phyloP scores from a whole-genome alignment of 225 moss, liverwort and hornwort genomes.

The Pseudoscleropodium purum region DNA sequence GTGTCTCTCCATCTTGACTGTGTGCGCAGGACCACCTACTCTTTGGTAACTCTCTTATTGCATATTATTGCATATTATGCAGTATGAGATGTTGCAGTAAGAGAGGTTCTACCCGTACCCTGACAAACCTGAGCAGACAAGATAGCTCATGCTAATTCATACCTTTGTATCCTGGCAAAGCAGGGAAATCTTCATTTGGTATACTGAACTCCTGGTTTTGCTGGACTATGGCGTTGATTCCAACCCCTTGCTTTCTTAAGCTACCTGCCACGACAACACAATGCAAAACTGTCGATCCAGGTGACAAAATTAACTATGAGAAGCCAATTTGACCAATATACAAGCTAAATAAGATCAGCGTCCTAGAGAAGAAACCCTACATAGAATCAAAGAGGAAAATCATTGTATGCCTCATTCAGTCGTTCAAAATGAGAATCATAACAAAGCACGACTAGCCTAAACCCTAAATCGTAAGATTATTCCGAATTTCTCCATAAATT shows the following conservation, averaged over 20 bases:
- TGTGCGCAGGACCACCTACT: no score
- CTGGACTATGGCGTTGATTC: constrained; percentile 92
- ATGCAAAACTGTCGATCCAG: background rate
- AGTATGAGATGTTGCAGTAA: no score
- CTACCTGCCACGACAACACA: constrained; percentile 48
- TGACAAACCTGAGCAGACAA: background rate
- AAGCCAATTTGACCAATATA: background rate
- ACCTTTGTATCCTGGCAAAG: constrained; percentile 97
- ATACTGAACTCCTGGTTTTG: constrained; percentile 99
- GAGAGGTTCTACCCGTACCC: background rate
- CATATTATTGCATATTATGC: no score
- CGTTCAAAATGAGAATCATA: background rate
- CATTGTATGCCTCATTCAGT: background rate
- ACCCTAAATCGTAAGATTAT: background rate
- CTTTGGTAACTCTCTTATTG: no score
- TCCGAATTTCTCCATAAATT: background rate
- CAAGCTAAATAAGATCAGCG: background rate
- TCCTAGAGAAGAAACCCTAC: background rate
- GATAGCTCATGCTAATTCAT: background rate
- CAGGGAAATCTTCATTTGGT: constrained; percentile 99
- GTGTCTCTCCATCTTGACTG: no score
- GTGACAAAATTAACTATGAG: background rate
- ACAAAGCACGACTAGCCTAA: background rate
- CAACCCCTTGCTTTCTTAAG: constrained; percentile 98
- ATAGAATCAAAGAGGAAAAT: background rate